Conservation (phyloP, 2,329 filamentous ascomycete genomes). For the Tolypocladium cylindrosporum region DNA sequence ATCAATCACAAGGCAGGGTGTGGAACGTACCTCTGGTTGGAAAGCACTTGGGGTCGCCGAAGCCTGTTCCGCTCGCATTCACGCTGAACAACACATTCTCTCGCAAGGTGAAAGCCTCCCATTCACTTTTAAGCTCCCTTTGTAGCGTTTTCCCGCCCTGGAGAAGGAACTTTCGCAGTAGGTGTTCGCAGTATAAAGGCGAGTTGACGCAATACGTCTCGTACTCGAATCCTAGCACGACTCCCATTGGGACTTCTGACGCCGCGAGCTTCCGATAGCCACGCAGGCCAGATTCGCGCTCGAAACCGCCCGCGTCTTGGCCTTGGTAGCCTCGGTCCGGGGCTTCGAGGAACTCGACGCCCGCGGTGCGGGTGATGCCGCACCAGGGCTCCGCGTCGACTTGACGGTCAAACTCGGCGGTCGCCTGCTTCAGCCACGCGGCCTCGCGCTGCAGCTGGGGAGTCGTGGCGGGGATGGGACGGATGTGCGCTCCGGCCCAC, state of each 20-base stretch:
- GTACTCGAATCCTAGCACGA: slow-evolving; percentile 39
- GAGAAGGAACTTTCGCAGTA: slow-evolving; percentile 21
- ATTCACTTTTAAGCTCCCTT: slow-evolving; percentile 17
- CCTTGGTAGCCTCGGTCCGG: slow-evolving; percentile 27
- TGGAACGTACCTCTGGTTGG: slow-evolving; percentile 18
- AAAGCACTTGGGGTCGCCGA: slow-evolving; percentile 20
- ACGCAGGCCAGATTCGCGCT: slow-evolving; percentile 15
- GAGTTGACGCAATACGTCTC: slow-evolving; percentile 45
- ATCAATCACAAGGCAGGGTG: not conserved
- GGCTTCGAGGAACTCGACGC: slow-evolving; percentile 41
- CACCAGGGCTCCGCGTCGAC: slow-evolving; percentile 16
- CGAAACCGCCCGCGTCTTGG: slow-evolving; percentile 16
- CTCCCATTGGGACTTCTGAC: slow-evolving; percentile 29
- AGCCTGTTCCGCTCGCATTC: slow-evolving; percentile 24
- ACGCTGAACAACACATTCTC: slow-evolving; percentile 15
- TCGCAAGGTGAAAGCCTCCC: slow-evolving; percentile 18
- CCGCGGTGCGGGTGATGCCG: slow-evolving; percentile 38
- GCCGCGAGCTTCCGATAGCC: slow-evolving; percentile 17
- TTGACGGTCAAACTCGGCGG: slow-evolving; percentile 14
- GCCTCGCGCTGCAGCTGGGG: slow-evolving; percentile 21
- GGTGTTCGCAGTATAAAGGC: slow-evolving; percentile 37
- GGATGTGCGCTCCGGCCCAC: slow-evolving; percentile 47
- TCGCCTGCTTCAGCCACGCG: slow-evolving; percentile 18
- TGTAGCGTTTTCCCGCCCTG: slow-evolving; percentile 18
- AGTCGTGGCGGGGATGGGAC: slow-evolving; percentile 32